Base-by-base conservation (phyloP, 768 basidiomycete genomes). In the Pisolithus sp. region DNA sequence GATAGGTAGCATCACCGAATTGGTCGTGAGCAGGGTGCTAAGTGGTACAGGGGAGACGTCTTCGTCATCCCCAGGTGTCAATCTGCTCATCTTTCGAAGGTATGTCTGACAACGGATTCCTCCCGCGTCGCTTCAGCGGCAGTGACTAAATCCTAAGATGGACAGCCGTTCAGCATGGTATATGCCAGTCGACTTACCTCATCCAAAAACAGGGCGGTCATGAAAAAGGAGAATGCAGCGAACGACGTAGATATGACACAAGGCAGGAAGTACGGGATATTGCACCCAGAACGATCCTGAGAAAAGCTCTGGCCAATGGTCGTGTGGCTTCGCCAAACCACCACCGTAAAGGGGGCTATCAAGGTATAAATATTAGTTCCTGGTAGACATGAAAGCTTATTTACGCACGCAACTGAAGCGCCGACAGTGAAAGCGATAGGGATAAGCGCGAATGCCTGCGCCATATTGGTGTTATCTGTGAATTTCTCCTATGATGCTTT, bases 401-500 rank as follows among this genome's bases (percentile, higher is more conserved):
- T 38, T 8, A 65, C 62, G 50, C 50, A 64, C 62, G 63, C 62
- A 30, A 65, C 47, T 20, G 72, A 71, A 17, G 63, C 44, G 21
- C 69, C 69, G 2, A 63, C n/a, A 46, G 47, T 59, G 55, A 69
- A 72, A 2, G 62, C 24, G 0, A 63, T 20, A 5, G 65, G 71
- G 7, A 72, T 15, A 13, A 65, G 34, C 8, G 65, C 52, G 51
- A 71, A 70, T 6, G 57, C 74, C 15, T 65, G 65, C 3, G 74
- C 68, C 60, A 66, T 64, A 46, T 64, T 70, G 38, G 56, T 63
- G 15, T 53, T 53, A 38, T 71, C 30, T 75, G 81, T 82, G n/a
- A 30, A 86, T 65, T 53, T 86, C 84, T 0, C 76, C 84, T 66
- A 87, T 76, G 51, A 80, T 77, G 53, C 80, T 83, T 61, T 87